Conservation (phyloP, 495 filamentous ascomycete species). For the Zalerion maritima region DNA sequence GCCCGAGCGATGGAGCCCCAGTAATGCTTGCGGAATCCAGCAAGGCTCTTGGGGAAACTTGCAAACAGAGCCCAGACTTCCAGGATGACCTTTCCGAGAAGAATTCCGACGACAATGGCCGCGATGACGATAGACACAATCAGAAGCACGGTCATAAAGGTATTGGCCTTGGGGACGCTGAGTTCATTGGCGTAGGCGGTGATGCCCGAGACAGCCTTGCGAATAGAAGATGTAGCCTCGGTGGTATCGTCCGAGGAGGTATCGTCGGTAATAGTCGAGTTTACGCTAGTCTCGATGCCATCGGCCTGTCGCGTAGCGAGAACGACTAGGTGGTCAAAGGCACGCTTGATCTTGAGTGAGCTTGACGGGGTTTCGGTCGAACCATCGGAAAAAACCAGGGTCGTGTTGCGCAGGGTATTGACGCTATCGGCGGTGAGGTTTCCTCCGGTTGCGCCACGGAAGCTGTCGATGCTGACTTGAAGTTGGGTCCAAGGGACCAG, state of each 20-base stretch:
- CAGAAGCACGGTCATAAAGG: conserved; percentile 89
- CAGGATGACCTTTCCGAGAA: conserved; percentile 82
- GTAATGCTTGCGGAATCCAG: conserved; percentile 85
- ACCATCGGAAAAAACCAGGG: conserved; percentile 46
- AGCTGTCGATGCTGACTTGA: conserved; percentile 74
- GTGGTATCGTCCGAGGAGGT: conserved; percentile 10
- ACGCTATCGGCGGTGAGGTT: conserved; percentile 72
- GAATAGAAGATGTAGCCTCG: conserved; percentile 15
- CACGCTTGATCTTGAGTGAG: conserved; percentile 36
- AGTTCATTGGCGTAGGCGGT: conserved; percentile 64
- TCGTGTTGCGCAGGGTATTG: conserved; percentile 55
- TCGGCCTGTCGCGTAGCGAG: conserved; percentile 38
- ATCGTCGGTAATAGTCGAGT: conserved; percentile 25
- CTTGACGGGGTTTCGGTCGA: conserved; percentile 23
- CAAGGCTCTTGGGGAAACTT: conserved; percentile 66
- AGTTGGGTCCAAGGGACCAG: conserved; percentile 68
- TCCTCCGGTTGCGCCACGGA: conserved; percentile 67
- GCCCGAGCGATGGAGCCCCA: conserved; percentile 82
- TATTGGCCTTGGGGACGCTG: conserved; percentile 71
- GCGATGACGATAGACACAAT: conserved; percentile 80
- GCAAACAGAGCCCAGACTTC: conserved; percentile 86
- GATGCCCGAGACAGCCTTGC: conserved; percentile 46
- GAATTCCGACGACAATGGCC: conserved; percentile 69
- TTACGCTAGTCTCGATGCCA: conserved; percentile 34
- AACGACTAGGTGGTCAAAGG: conserved; percentile 30